A percentile compares a stretch with the other conserved stretches of the same genome.
These are phyloP conservation scores for Pichia manshurica DNA, from an alignment of 805 yeast genomes.

Conservation along the genomic window DNA sequence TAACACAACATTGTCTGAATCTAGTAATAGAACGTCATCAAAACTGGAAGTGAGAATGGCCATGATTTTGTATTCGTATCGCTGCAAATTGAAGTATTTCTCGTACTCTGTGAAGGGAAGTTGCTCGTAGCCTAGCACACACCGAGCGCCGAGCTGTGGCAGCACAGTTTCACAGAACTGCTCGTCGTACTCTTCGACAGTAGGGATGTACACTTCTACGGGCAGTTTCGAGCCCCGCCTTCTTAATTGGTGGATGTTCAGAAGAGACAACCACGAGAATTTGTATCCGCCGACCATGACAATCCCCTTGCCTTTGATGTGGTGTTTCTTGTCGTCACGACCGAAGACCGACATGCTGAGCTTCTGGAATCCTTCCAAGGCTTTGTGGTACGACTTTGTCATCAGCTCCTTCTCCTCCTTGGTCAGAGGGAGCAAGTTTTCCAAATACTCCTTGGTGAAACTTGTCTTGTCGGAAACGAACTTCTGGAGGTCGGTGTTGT, in stretches of 20 bases:
- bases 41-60: constrained; percentile 43
- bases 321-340: constrained; percentile 4
- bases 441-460: not conserved
- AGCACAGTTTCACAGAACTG: constrained; percentile 38
- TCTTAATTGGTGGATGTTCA: constrained; percentile 43
- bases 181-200: constrained; percentile 39
- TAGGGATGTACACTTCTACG: constrained; percentile 45
- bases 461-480: constrained; percentile 32
- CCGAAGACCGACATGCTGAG: constrained; percentile 36
- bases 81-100: constrained; percentile 31
- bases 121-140: constrained; percentile 36
- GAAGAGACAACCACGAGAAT: constrained; percentile 44
- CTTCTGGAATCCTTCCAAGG: constrained; percentile 17
- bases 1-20: constrained; percentile 46
- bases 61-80: constrained; percentile 47
- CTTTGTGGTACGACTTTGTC: constrained; percentile 15
- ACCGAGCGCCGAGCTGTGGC: constrained; percentile 40
- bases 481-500: constrained; percentile 31
- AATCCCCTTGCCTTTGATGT: constrained; percentile 29
- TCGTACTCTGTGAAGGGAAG: constrained; percentile 26
- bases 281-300: constrained; percentile 51
- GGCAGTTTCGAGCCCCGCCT: constrained; percentile 42
- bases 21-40: constrained; percentile 42
- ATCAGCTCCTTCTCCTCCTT: constrained; percentile 16
- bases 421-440: not conserved